Percentiles rank a stretch among this genome's conserved stretches.
phyloP scores from a whole-genome alignment of 108 stramenopile genomes.

The Bacterosira constricta region DNA sequence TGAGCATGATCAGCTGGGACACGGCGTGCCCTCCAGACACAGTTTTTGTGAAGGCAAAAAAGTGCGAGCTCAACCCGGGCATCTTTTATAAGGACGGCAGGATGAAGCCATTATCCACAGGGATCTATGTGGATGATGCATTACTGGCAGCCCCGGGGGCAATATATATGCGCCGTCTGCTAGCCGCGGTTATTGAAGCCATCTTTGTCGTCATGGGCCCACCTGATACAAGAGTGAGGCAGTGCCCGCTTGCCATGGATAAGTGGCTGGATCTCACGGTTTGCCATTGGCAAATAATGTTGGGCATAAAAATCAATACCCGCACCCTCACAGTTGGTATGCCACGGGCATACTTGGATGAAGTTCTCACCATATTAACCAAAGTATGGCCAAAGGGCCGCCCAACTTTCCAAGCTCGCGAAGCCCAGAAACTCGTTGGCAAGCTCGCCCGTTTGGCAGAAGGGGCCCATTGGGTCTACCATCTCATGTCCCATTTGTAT shows the following conservation, averaged over 20 bases:
- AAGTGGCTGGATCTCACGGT: neutral
- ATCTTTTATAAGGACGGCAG: neutral
- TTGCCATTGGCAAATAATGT: neutral
- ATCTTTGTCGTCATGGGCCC: neutral
- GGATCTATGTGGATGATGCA: slow-evolving; percentile 18
- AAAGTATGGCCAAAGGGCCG: neutral
- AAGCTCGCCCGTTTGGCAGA: slow-evolving; percentile 20
- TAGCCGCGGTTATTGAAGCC: neutral
- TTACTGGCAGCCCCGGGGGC: neutral
- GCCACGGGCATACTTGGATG: slow-evolving; percentile 1
- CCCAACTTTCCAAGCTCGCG: neutral
- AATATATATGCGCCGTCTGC: neutral
- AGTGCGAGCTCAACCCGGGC: too few species aligned
- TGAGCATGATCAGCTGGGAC: slow-evolving; percentile 4
- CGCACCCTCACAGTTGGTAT: neutral
- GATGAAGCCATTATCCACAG: neutral
- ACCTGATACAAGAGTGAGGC: neutral
- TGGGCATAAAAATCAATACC: slow-evolving; percentile 1
- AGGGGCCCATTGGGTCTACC: slow-evolving; percentile 18
- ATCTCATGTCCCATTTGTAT: slow-evolving; percentile 19
- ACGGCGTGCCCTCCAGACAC: neutral
- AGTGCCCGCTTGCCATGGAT: too few species aligned
- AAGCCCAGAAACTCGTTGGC: neutral
- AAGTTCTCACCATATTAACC: neutral
- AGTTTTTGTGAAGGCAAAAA: neutral